Conservation (phyloP, 768 basidiomycete species). For the Lentinula sp. region DNA sequence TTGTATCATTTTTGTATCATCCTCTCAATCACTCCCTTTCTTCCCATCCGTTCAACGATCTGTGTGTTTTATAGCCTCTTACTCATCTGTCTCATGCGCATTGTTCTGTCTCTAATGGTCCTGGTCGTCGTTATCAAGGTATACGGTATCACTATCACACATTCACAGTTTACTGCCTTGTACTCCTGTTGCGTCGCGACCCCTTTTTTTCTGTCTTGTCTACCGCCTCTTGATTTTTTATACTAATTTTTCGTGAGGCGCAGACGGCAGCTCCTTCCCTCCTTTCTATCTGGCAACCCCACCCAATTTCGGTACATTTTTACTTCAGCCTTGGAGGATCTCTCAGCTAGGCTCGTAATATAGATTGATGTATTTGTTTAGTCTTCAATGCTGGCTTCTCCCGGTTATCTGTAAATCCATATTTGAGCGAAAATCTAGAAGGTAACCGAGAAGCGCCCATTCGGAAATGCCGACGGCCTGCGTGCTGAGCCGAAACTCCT, state of each 20-base stretch:
- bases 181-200: not conserved
- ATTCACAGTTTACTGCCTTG: not conserved
- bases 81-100: not conserved
- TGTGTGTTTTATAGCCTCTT: not conserved
- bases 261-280: not conserved
- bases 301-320: not conserved
- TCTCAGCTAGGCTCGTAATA: not conserved
- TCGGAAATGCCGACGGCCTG: conserved; percentile 1
- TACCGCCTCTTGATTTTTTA: not conserved
- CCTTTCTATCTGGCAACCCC: not conserved
- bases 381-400: not conserved
- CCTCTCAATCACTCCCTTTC: not conserved
- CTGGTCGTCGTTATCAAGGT: not conserved
- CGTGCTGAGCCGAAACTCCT: not conserved
- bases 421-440: not conserved
- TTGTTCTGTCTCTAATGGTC: not conserved
- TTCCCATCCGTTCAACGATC: not conserved
- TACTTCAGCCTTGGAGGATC: not conserved
- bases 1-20: not conserved
- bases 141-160: not conserved
- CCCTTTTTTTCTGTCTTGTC: not conserved
- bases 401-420: not conserved
- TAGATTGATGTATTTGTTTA: conserved; percentile 1
- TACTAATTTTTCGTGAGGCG: not conserved
- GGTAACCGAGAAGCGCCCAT: not conserved